These are phyloP conservation scores for Rhododendron henanense DNA, from an alignment of 148 eudicot genomes.

Conservation along the genomic window DNA sequence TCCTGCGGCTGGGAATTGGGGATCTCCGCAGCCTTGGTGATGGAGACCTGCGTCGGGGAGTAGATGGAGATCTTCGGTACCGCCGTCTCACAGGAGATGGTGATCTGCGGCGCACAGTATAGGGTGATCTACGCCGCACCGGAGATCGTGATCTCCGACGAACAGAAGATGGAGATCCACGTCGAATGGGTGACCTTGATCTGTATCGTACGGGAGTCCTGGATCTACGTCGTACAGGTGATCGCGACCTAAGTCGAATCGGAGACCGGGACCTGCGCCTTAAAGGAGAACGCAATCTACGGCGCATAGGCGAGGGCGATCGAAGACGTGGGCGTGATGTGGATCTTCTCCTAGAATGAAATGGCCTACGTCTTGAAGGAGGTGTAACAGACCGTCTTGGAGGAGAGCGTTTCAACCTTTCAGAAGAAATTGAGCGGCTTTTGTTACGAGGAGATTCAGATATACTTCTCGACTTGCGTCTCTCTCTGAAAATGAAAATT, in stretches of 20 bases:
- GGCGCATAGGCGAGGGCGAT: slow-evolving; percentile 29
- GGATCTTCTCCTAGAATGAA: slow-evolving; percentile 26
- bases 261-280: slow-evolving; percentile 33
- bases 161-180: slow-evolving; percentile 32
- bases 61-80: slow-evolving; percentile 47
- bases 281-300: slow-evolving; percentile 31
- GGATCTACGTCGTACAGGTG: slow-evolving; percentile 37
- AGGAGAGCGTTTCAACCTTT: slow-evolving; percentile 37
- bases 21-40: slow-evolving; percentile 48
- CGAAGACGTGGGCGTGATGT: slow-evolving; percentile 25
- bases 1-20: slow-evolving; percentile 35
- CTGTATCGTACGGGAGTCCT: slow-evolving; percentile 39
- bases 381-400: slow-evolving; percentile 59
- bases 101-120: slow-evolving; percentile 23
- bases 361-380: slow-evolving; percentile 30
- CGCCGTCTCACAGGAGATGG: slow-evolving; percentile 41
- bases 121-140: slow-evolving; percentile 21
- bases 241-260: slow-evolving; percentile 31
- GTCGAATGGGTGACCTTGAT: slow-evolving; percentile 29
- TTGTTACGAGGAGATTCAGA: slow-evolving; percentile 58
- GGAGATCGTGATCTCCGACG: slow-evolving; percentile 22
- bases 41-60: slow-evolving; percentile 35
- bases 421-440: slow-evolving; percentile 56
- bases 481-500: slow-evolving; percentile 37
- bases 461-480: slow-evolving; percentile 54